Percentiles rank a stretch among this genome's conserved stretches.
These are phyloP conservation scores for Mercurialis annua DNA, from an alignment of 345 rosid genomes.

Conservation along the genomic window DNA sequence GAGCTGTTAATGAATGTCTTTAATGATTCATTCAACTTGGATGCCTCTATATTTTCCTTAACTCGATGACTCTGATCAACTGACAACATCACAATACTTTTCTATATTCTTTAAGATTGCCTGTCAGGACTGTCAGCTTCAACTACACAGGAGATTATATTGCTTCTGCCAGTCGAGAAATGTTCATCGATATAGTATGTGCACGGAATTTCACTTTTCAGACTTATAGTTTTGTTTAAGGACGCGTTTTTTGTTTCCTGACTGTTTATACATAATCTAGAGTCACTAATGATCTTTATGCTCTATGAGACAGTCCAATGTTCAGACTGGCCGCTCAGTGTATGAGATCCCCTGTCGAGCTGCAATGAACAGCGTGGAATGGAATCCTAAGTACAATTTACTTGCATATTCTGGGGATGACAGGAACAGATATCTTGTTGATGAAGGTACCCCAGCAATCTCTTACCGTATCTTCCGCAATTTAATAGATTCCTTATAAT, in stretches of 20 bases:
- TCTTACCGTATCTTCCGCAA: neutral
- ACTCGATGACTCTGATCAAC: neutral
- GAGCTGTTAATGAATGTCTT: neutral
- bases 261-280: too few species aligned
- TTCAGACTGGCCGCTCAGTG: constrained; percentile 74
- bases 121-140: constrained; percentile 93
- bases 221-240: neutral
- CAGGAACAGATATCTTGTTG: constrained; percentile 84
- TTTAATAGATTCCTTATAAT: constrained; percentile 1
- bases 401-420: constrained; percentile 98
- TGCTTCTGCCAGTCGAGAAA: constrained; percentile 96
- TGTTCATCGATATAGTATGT: constrained; percentile 84
- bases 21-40: neutral
- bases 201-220: constrained; percentile 2
- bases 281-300: constrained; percentile 1
- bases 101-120: constrained; percentile 56
- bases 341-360: constrained; percentile 96
- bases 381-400: constrained; percentile 92
- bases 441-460: constrained; percentile 70
- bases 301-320: constrained; percentile 65
- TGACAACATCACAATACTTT: too few species aligned
- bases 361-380: constrained; percentile 96
- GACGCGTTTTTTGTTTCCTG: neutral
- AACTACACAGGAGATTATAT: constrained; percentile 74
- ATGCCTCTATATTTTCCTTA: neutral